Percentiles rank a stretch among this genome's conserved stretches.
Conservation (phyloP, 306 rosid species). For the Crotalaria pallida region DNA sequence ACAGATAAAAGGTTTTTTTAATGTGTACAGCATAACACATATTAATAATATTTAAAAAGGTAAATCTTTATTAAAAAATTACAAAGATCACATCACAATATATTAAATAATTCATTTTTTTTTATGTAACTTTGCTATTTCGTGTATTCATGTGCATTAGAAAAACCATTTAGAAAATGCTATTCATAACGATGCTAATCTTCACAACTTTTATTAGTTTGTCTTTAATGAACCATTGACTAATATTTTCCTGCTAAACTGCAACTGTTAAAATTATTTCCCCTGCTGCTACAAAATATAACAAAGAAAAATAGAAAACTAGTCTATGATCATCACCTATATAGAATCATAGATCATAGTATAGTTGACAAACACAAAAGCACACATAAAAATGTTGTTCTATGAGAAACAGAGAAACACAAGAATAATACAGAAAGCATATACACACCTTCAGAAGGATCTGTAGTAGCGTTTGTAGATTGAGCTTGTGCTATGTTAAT, state of each 20-base stretch:
- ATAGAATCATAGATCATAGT: neutral
- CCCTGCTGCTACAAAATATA: neutral
- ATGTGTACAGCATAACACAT: too few relatives aligned
- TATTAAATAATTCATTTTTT: too few relatives aligned
- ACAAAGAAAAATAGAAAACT: neutral
- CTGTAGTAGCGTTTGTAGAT: conserved; percentile 39
- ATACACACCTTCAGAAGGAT: conserved; percentile 55
- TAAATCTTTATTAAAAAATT: too few relatives aligned
- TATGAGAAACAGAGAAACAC: neutral
- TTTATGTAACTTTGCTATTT: too few relatives aligned
- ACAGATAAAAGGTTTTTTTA: neutral
- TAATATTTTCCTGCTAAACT: neutral
- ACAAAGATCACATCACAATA: too few relatives aligned
- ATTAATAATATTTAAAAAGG: too few relatives aligned
- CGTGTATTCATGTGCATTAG: too few relatives aligned
- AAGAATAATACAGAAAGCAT: neutral
- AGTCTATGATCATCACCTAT: neutral
- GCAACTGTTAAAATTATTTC: neutral
- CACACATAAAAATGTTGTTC: neutral
- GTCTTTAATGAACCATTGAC: neutral
- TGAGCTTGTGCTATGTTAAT: conserved; percentile 27
- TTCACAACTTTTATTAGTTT: neutral
- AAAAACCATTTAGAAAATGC: too few relatives aligned
- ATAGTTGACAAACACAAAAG: neutral
- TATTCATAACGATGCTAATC: neutral